Conservation (phyloP, 768 basidiomycete species). For the Dentipellis fragilis region DNA sequence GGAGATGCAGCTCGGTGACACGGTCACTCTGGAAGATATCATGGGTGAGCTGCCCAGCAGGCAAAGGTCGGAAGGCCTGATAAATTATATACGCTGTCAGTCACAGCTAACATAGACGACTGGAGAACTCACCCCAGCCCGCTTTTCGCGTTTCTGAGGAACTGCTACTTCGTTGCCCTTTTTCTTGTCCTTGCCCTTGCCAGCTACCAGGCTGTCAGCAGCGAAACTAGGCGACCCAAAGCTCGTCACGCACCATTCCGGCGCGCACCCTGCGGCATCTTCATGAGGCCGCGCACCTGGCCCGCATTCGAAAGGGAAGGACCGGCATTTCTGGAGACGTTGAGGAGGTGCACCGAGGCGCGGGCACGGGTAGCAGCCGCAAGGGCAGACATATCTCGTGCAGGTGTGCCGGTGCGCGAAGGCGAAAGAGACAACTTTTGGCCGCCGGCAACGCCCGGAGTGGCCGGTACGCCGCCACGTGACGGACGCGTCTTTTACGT, state of each 20-base stretch:
- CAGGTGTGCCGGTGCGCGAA: not conserved
- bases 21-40: slow-evolving; percentile 30
- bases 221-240: too few species aligned
- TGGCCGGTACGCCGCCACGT: not conserved
- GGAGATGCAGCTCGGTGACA: slow-evolving; percentile 26
- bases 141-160: slow-evolving; percentile 3
- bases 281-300: not conserved
- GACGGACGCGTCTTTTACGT: slow-evolving; percentile 2
- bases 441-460: not conserved
- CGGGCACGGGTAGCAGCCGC: not conserved
- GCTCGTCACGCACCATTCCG: not conserved
- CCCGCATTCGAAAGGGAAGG: not conserved
- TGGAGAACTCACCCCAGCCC: slow-evolving; percentile 7
- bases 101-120: not conserved
- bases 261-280: not conserved
- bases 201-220: slow-evolving; percentile 2
- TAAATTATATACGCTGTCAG: not conserved
- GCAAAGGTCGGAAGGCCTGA: slow-evolving; percentile 36
- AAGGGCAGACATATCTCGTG: not conserved
- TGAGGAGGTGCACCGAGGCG: not conserved
- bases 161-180: not conserved
- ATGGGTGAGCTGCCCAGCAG: slow-evolving; percentile 27
- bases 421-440: not conserved
- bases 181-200: slow-evolving; percentile 6
- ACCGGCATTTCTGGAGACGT: not conserved